Evolutionary conservation across 176 grass and related monocot species (phyloP), one percentile per base, ranked within the genome.

Genomic region (Tillandsia fasciculata): DNA sequence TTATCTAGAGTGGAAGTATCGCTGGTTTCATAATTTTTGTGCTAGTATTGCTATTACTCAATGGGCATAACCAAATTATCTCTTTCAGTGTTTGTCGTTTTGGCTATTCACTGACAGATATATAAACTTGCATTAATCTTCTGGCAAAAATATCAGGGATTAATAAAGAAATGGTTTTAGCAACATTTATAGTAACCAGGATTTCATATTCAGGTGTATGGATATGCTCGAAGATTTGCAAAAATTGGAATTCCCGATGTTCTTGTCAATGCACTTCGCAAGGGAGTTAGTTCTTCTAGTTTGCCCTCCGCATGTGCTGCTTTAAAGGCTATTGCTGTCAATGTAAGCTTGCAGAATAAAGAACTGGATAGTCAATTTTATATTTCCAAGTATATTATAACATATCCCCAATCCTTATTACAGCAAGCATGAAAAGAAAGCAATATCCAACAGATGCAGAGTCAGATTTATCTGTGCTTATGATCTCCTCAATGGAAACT

Each of bases 311-410:
- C 79, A 52, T 97, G 89, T 83, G 86, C 79, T 79, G 86, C 93
- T 85, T 77, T 97, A 74, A 97, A 92, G 75, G 86, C 89, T 0
- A 77, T 97, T 72, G 88, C 93, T 70, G 93, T 97, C 56, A 97
- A 97, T 85, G 89, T 97, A 87, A 91, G 85, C 65, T 64, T 61
- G 67, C 18, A 74, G 9, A 58, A 56, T 56, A 47, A 26, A 64
- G 42, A 64, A 63, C 52, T 64, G 42, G n/a, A 49, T 12, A 66
- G 53, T 15, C 9, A 67, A 15, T 29, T 67, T 29, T 67, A 15
- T 66, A 12, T 66, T 47, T 42, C 29, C 12, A 14, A n/a, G 13
- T 67, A 67, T 47, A 17, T 59, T 59, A 20, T 59, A 22, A 59
- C 54, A 22, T 59, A 17, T 59, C 20, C 54, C 20, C n/a, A 22